Conservation (phyloP, 2,329 filamentous ascomycete species). For the Dothistroma septosporum region DNA sequence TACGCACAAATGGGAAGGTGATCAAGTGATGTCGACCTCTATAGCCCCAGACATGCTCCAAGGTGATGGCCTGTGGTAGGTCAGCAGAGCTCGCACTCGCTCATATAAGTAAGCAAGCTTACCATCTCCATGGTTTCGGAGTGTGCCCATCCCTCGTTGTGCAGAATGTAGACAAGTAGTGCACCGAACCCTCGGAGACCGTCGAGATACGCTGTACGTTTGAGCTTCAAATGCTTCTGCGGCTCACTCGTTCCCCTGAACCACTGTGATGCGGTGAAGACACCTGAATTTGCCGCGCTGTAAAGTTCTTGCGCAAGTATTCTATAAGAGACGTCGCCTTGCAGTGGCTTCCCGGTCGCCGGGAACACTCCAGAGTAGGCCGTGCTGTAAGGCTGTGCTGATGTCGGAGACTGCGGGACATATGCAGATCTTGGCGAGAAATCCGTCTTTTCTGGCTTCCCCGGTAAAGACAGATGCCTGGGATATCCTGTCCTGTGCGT, state of each 20-base stretch:
- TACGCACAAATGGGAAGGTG: slow-evolving; percentile 55
- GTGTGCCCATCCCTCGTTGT: slow-evolving; percentile 56
- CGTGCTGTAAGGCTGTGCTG: not conserved
- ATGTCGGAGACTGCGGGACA: not conserved
- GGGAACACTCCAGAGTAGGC: not conserved
- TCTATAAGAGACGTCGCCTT: not conserved
- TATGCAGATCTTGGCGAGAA: not conserved
- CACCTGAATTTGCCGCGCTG: not conserved
- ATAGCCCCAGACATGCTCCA: slow-evolving; percentile 55
- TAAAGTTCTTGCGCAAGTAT: not conserved
- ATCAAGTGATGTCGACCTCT: slow-evolving; percentile 47
- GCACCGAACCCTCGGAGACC: slow-evolving; percentile 64
- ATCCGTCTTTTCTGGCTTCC: not conserved
- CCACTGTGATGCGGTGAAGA: not conserved
- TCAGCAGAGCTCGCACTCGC: not conserved
- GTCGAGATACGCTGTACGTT: slow-evolving; percentile 56
- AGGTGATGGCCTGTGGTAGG: slow-evolving; percentile 26
- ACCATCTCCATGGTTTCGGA: slow-evolving; percentile 33
- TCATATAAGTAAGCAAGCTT: not conserved
- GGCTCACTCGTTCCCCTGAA: not conserved
- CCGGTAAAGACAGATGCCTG: not conserved
- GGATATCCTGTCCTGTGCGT: not conserved
- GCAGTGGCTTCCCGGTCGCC: not conserved
- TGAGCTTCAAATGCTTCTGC: not conserved
- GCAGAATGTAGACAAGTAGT: slow-evolving; percentile 62